Base-by-base conservation (phyloP, 176 grass and related monocot species). In the Aegilops bicornis region DNA sequence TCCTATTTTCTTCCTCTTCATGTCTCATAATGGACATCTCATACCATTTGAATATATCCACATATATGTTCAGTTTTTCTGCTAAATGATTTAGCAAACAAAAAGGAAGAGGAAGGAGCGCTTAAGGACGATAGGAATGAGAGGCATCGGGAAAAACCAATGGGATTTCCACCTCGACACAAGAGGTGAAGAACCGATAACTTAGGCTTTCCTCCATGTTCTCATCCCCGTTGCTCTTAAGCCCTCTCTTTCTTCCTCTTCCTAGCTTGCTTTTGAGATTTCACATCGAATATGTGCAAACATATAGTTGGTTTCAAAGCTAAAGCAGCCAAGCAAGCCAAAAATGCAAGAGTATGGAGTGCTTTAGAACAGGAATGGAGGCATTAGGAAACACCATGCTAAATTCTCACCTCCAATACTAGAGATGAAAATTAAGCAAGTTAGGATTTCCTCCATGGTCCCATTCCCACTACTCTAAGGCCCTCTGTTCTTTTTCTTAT, bases 91-190 rank as follows among this genome's bases (percentile, higher is more conserved):
- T 13, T 73, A 73, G 10, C n/a, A 43, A 73, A 14, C 39, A 12
- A 73, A 70, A 61, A 47, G 64, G 27, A 76, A 90, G 39, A 10
- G 72, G 84, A 82, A 90, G 22, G 61, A 77, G 13, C 4, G 36
- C 23, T 13, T 2, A 89, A 73, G 61, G 67, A 82, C 29, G 1
- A 39, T 84, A 88, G 74, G 87, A 83, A 63, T 65, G 65, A 37
- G 82, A 89, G 67, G 76, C 82, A 85, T 74, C 58, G 13, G 74
- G 45, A 82, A 77, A 19, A 11, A 9, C 10, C 29, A 43, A 43
- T 29, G 35, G 45, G 12, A 76, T 65, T 13, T 4, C 35, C 36
- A n/a, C 39, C 39, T 76, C 58, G 50, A 32, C 33, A 11, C 19
- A 13, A 17, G 19, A 33, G 4, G 14, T 68, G 17, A 16, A 27